Percentiles rank a stretch among this genome's conserved stretches.
Evolutionary conservation across 1,284 basidiomycete species (phyloP).

Genomic region (Wallemia mellicola): DNA sequence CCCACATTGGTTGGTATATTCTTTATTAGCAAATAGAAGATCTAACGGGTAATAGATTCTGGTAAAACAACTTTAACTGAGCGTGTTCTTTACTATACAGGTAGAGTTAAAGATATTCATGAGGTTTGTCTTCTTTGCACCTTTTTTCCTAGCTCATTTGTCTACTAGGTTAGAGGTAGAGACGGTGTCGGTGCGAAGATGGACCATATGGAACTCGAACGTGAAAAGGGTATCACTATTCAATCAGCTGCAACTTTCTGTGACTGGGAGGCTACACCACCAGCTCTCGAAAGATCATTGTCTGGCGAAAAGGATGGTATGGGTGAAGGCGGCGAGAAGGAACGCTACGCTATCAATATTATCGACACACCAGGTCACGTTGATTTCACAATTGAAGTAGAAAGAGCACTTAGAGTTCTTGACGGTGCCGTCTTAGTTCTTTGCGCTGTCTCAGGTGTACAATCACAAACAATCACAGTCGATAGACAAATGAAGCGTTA

Average conservation of each 20-base stretch:
- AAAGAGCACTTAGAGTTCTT: slow-evolving; percentile 77
- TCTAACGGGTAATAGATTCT: slow-evolving; percentile 27
- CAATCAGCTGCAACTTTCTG: slow-evolving; percentile 96
- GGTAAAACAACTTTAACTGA: slow-evolving; percentile 99
- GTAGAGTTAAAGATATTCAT: slow-evolving; percentile 81
- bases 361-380: slow-evolving; percentile 99
- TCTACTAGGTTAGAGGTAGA: slow-evolving; percentile 42
- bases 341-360: slow-evolving; percentile 84
- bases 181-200: slow-evolving; percentile 97
- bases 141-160: not conserved
- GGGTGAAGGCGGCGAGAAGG: slow-evolving; percentile 21
- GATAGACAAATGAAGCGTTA: slow-evolving; percentile 97
- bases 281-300: slow-evolving; percentile 13
- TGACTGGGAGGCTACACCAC: slow-evolving; percentile 50
- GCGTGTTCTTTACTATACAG: slow-evolving; percentile 85
- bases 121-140: slow-evolving; percentile 28
- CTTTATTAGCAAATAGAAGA: not conserved
- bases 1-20: slow-evolving; percentile 29
- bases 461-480: slow-evolving; percentile 95
- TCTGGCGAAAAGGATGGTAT: slow-evolving; percentile 14
- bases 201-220: slow-evolving; percentile 97
- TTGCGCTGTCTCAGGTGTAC: slow-evolving; percentile 88
- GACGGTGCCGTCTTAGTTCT: slow-evolving; percentile 91
- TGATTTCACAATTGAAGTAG: slow-evolving; percentile 98
- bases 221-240: slow-evolving; percentile 98